A percentile compares a stretch with the other conserved stretches of the same genome.
These are phyloP conservation scores for Penicillium sp. DNA, from an alignment of 2,329 filamentous ascomycete genomes.

Conservation along the genomic window DNA sequence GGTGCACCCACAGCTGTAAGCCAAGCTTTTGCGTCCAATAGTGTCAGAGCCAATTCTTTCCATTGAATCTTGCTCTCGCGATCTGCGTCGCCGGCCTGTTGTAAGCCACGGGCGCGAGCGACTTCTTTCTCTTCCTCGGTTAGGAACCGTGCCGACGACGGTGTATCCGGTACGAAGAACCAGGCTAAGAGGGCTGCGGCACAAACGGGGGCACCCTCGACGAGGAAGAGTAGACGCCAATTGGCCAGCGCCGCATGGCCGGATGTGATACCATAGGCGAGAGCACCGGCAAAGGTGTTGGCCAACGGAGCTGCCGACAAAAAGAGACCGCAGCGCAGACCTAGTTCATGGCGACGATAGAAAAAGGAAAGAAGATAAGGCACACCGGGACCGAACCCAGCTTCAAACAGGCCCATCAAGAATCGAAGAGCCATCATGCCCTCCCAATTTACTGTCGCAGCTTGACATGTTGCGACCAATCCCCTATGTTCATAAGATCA, in stretches of 20 bases:
- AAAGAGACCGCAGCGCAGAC: conserved; percentile 53
- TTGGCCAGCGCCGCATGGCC: conserved; percentile 52
- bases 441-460: conserved; percentile 41
- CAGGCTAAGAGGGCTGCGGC: conserved; percentile 51
- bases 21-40: conserved; percentile 47
- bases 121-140: conserved; percentile 54
- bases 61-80: conserved; percentile 41
- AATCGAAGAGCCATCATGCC: conserved; percentile 48
- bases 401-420: conserved; percentile 45
- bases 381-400: conserved; percentile 43
- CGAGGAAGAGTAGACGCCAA: conserved; percentile 61
- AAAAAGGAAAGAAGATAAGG: conserved; percentile 53
- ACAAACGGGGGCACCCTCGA: conserved; percentile 59
- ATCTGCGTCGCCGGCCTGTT: conserved; percentile 48
- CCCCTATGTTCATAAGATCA: conserved; percentile 35
- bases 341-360: conserved; percentile 54
- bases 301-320: conserved; percentile 59
- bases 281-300: conserved; percentile 68
- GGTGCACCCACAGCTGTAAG: conserved; percentile 39
- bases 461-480: conserved; percentile 45
- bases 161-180: conserved; percentile 51
- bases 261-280: conserved; percentile 60
- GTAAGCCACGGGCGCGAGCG: conserved; percentile 49
- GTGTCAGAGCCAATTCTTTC: conserved; percentile 44
- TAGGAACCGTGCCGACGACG: conserved; percentile 50